Conservation (phyloP, 495 filamentous ascomycete species). For the Hypomontagnella submonticulosa region DNA sequence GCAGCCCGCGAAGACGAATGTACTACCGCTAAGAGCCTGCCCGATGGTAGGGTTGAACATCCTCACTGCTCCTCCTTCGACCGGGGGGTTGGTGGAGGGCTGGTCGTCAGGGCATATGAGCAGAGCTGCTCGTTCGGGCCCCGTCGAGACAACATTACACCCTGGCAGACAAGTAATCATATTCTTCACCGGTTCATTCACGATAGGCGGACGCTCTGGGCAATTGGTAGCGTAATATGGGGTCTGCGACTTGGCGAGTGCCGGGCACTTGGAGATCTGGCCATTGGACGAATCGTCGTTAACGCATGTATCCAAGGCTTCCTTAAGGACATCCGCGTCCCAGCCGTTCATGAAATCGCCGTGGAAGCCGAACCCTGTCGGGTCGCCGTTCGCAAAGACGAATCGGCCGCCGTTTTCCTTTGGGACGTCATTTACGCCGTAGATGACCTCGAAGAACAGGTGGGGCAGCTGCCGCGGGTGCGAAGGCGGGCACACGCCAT, state of each 20-base stretch:
- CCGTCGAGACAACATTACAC: slow-evolving; percentile 60
- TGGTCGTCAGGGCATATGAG: slow-evolving; percentile 24
- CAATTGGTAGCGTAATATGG: slow-evolving; percentile 53
- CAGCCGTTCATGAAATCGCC: slow-evolving; percentile 79
- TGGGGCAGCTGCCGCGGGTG: slow-evolving; percentile 65
- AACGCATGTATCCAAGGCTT: slow-evolving; percentile 66
- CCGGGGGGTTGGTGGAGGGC: slow-evolving; percentile 20
- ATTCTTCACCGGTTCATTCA: slow-evolving; percentile 51
- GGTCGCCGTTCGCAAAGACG: slow-evolving; percentile 69
- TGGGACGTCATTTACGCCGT: slow-evolving; percentile 61
- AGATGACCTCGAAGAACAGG: slow-evolving; percentile 75
- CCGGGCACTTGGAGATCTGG: slow-evolving; percentile 63
- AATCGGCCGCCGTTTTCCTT: slow-evolving; percentile 65
- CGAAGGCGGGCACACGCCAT: slow-evolving; percentile 69
- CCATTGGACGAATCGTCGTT: slow-evolving; percentile 58
- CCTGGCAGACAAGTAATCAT: slow-evolving; percentile 57
- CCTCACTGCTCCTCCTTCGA: slow-evolving; percentile 8
- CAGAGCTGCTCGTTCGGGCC: slow-evolving; percentile 48
- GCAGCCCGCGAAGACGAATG: slow-evolving; percentile 61
- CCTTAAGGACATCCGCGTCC: slow-evolving; percentile 68
- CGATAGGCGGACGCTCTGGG: slow-evolving; percentile 42
- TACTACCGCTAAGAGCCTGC: slow-evolving; percentile 12
- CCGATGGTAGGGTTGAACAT: slow-evolving; percentile 31
- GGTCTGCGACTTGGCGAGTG: slow-evolving; percentile 57
- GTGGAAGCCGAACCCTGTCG: slow-evolving; percentile 66